Evolutionary conservation across 1,139 yeast genomes (phyloP).

Genomic region (Candida sanyaensis): DNA sequence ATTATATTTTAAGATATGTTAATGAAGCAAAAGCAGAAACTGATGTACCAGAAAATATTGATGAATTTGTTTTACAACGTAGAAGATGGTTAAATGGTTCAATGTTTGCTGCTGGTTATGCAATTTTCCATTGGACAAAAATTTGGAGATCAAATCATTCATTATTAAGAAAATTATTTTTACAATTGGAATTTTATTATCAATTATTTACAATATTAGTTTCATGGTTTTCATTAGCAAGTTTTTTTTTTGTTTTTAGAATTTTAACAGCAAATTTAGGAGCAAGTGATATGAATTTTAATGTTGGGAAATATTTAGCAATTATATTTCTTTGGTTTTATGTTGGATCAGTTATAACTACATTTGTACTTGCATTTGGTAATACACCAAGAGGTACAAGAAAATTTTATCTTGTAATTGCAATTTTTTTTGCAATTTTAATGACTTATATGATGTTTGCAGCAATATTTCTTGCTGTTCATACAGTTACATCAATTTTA

Average conservation of each 20-base stretch:
- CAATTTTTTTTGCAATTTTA: conserved; percentile 43
- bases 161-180: conserved; percentile 56
- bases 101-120: conserved; percentile 77
- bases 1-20: conserved; percentile 71
- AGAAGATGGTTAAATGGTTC: conserved; percentile 88
- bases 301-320: conserved; percentile 42
- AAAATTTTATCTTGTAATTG: conserved; percentile 44
- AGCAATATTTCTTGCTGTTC: conserved; percentile 79
- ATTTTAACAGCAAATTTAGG: conserved; percentile 60
- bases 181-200: conserved; percentile 72
- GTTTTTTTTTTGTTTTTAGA: conserved; percentile 74
- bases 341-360: conserved; percentile 42
- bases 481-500: conserved; percentile 52
- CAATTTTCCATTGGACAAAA: conserved; percentile 68
- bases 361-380: conserved; percentile 51
- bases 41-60: conserved; percentile 75
- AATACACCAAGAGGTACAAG: conserved; percentile 51
- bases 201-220: conserved; percentile 66
- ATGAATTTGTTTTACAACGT: conserved; percentile 75
- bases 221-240: conserved; percentile 80
- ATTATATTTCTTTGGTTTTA: conserved; percentile 47
- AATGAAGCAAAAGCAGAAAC: conserved; percentile 79
- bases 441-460: conserved; percentile 62
- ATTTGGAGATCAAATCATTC: conserved; percentile 74
- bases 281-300: conserved; percentile 46